phyloP scores from a whole-genome alignment of 495 filamentous ascomycete species.

The Aspergillus heteromorphus region DNA sequence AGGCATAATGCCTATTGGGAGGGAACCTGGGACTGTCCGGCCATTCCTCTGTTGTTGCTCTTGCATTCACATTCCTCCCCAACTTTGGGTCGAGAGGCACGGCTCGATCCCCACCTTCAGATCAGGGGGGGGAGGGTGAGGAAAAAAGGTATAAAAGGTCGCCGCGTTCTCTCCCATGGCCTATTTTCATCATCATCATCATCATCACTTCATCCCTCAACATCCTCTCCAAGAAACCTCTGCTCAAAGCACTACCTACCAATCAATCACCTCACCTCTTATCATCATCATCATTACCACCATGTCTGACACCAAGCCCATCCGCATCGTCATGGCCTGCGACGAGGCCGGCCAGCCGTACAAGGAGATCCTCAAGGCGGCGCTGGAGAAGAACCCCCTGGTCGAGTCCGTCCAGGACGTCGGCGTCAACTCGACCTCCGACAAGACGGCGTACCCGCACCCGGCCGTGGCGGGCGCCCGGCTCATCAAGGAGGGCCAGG shows the following conservation, averaged over 20 bases:
- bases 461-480: conserved; percentile 66
- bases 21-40: too few relatives aligned
- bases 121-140: neutral
- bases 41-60: neutral
- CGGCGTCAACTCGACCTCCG: conserved; percentile 56
- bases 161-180: neutral
- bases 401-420: conserved; percentile 66
- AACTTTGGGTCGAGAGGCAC: conserved; percentile 9
- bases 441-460: conserved; percentile 83
- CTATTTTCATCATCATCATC: neutral
- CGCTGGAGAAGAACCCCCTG: conserved; percentile 60
- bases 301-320: conserved; percentile 40
- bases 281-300: too few relatives aligned
- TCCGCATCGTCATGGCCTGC: conserved; percentile 57
- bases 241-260: neutral
- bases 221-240: neutral
- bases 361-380: conserved; percentile 71
- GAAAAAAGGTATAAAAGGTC: neutral
- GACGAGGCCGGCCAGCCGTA: conserved; percentile 75
- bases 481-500: conserved; percentile 60
- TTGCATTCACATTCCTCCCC: neutral
- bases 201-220: neutral
- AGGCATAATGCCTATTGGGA: neutral
- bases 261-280: neutral
- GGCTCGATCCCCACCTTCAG: neutral